Percentiles rank a stretch among this genome's conserved stretches.
phyloP scores from a whole-genome alignment of 306 rosid genomes.

The Acmispon strigosus region DNA sequence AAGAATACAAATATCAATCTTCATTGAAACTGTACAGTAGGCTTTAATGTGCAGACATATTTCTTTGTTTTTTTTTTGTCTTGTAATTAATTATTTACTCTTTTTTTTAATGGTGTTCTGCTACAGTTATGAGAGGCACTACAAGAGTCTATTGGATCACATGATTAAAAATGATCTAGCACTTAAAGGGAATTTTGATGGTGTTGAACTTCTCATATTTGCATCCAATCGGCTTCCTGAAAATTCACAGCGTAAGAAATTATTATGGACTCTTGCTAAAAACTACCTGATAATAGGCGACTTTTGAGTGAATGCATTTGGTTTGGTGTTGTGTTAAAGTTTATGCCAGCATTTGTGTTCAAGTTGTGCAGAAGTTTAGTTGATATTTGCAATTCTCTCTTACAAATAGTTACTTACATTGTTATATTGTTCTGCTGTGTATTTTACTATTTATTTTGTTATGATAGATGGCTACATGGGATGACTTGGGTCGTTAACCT shows the following conservation, averaged over 20 bases:
- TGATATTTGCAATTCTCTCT: background rate
- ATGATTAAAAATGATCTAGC: conserved; percentile 85
- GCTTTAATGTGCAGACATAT: background rate
- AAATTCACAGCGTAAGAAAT: conserved; percentile 76
- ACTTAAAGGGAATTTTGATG: conserved; percentile 63
- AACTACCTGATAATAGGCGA: background rate
- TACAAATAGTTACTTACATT: background rate
- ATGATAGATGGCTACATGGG: background rate
- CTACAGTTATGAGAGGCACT: conserved; percentile 70
- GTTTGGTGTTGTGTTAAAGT: conserved; percentile 3
- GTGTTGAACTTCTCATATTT: conserved; percentile 79
- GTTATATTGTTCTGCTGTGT: background rate
- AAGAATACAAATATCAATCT: conserved; percentile 3
- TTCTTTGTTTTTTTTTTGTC: background rate
- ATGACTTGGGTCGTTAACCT: background rate
- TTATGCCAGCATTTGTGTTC: background rate
- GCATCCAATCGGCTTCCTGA: conserved; percentile 88
- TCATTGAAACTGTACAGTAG: background rate
- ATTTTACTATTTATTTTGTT: background rate
- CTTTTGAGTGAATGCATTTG: background rate
- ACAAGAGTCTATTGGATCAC: conserved; percentile 63
- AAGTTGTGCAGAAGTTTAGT: background rate
- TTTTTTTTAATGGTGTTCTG: conserved; percentile 4
- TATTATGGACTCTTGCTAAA: conserved; percentile 8
- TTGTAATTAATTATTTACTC: background rate